Base-by-base conservation (phyloP, 805 yeast genomes). In the Kazachstania africana region DNA sequence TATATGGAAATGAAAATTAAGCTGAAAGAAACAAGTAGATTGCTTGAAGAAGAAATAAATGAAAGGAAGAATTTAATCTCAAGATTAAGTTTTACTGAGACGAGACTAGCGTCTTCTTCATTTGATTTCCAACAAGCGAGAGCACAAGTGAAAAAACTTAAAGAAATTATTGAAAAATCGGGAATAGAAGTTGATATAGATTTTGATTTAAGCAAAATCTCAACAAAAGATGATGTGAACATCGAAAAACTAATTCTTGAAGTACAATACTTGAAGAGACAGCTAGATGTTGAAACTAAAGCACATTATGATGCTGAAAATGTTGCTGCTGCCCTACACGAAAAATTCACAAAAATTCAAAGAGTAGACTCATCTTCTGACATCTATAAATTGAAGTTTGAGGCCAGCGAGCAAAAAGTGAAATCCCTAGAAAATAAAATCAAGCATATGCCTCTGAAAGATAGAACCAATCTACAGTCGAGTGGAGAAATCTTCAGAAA, bases 51-150 rank as follows among this genome's bases (percentile, higher is more conserved):
- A 23, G 75, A 71, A 43, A 43, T 55, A 8, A 57, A 57, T 19
- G 62, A 57, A 14, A 61, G 59, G 28, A 50, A 61, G 44, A 50
- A 67, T 55, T 49, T 77, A 27, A 57, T 62, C 16, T 73, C 78
- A 27, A 83, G 78, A 36, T 45, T 77, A 31, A 64, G 66, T 20
- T 57, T 78, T 42, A 53, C 80, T 10, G 78, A 76, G 40, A 68
- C 76, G 2, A 65, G 81, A 42, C 49, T 75, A n/a, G 76, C 78
- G 2, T 64, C 77, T n/a, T 77, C 74, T 30, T 63, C 75, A 5
- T 70, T 70, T 38, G 78, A 73, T 33, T 70, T 66, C 36, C 73
- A 69, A 44, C 69, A 57, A 31, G 46, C 63, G 38, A 62, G 55
- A 27, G 64, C 67, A 9, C 65, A 63, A 27, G 32, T 71, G 4